Base-by-base conservation (phyloP, 2,329 filamentous ascomycete genomes). In the Trichoderma aggressivum region DNA sequence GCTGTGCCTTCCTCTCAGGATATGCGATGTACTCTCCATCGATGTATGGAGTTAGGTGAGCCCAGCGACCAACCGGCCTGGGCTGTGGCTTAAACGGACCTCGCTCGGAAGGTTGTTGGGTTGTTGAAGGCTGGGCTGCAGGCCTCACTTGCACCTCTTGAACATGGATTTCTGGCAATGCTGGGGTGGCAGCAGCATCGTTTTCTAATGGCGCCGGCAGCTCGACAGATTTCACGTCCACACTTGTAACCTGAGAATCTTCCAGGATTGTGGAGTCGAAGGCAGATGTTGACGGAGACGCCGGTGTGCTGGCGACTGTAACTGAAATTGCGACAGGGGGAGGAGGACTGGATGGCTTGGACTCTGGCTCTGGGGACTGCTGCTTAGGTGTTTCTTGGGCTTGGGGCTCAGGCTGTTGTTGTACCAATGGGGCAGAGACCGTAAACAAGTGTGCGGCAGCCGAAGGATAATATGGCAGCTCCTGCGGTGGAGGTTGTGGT, bases 1-100 rank as follows among this genome's bases (percentile, higher is more conserved):
- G 71, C 14, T 76, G 76, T 21, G 73, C 72, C 70, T 78, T 81
- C 72, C 77, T 81, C 69, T 83, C 82, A 1, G 83, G 83, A 58
- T 84, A 83, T 2, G 77, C 73, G 28, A 80, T 73, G 67, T 77
- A 82, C 70, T 84, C 82, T 18, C 79, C 80, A 34, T 80, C 77
- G 8, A 84, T 71, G 63, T 83, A 84, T 5, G 83, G 81, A 2
- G 81, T 84, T 10, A 84, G 76, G 53, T 82, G 74, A 24, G 81
- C 75, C 80, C 81, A 84, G 26, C 79, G 78, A 3, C 81, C 79
- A 14, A 67, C 70, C 14, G 78, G 79, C 6, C 74, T 72, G 61
- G 78, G 79, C 43, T 81, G 79, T 34, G 78, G 75, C 70, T 78
- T 76, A 21, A 55, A 68, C 32, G 70, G 69, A 2, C 70, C 59